Base-by-base conservation (phyloP, 1,139 yeast species). In the Geotrichum europaeum region DNA sequence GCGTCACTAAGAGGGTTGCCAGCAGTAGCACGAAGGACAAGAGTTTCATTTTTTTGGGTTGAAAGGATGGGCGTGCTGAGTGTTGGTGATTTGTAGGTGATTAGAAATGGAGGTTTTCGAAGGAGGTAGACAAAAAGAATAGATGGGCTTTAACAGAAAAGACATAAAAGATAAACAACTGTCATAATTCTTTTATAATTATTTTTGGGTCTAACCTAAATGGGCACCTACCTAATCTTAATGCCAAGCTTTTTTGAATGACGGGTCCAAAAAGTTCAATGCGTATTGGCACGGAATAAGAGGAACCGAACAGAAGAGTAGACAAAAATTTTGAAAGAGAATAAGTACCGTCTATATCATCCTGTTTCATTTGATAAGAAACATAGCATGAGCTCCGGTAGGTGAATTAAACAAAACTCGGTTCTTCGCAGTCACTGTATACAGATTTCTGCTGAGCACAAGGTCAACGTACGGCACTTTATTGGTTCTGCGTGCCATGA, bases 71-170 rank as follows among this genome's bases (percentile, higher is more conserved):
- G 20, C 25, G 53, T n/a, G 9, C 32, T 56, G 40, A 30, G 55
- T 25, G 57, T 25, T 30, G 51, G 49, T 22, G 55, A 56, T 51
- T 25, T 51, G 20, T 57, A 56, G 34, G 58, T 43, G 28, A 54
- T 56, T 12, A 55, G 32, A 30, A 55, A 13, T 28, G 9, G 22
- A 18, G 45, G 20, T 3, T 20, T 22, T 32, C 25, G 49, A 9
- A 56, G 49, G 5, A 55, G 49, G 40, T 49, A 36, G 49, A 52
- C 53, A 43, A 52, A 52, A n/a, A 10, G 40, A 34, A 13, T 15
- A 32, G 12, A 32, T 32, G 15, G 12, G 4, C 36, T 36, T 36
- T 36, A 5, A 5, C 13, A 36, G 2, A 36, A 36, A 36, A 36
- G 43, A 36, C 43, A 13, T 36, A 5, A n/a, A n/a, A 24, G 43